Conservation (phyloP, 371 early-diverging fungal genomes). For the Sporodiniella umbellata region DNA sequence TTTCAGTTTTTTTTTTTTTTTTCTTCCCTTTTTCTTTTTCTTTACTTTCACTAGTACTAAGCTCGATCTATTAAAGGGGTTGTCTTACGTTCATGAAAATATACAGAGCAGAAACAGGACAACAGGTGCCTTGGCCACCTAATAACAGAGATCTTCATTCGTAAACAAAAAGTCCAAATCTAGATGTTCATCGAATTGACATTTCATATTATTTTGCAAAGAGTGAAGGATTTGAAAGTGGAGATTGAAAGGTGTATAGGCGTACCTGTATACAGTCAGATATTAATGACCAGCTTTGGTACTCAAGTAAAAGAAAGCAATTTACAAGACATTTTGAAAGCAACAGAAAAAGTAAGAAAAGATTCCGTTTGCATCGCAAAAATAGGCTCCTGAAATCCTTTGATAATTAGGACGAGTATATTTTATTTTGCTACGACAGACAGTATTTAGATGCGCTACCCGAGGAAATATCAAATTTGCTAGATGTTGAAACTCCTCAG, state of each 20-base stretch:
- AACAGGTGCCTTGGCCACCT: slow-evolving; percentile 35
- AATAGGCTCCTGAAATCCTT: too few relatives aligned
- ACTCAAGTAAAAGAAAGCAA: slow-evolving; percentile 52
- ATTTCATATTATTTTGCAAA: neutral
- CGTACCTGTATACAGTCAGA: slow-evolving; percentile 49
- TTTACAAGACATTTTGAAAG: slow-evolving; percentile 42
- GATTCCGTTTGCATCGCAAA: too few relatives aligned
- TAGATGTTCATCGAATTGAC: neutral
- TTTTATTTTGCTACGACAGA: slow-evolving; percentile 43
- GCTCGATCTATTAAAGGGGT: neutral
- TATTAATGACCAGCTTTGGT: slow-evolving; percentile 62
- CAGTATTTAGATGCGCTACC: slow-evolving; percentile 32
- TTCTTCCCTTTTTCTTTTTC: neutral
- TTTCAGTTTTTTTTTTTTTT: neutral
- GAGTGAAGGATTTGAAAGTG: slow-evolving; percentile 44
- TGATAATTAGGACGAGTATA: slow-evolving; percentile 44
- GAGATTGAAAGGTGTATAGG: slow-evolving; percentile 47
- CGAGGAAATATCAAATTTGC: slow-evolving; percentile 23
- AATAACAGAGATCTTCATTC: slow-evolving; percentile 14
- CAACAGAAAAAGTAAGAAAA: slow-evolving; percentile 47
- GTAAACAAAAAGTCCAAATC: slow-evolving; percentile 11
- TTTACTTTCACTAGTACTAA: neutral
- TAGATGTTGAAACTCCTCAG: slow-evolving; percentile 37
- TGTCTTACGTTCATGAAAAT: slow-evolving; percentile 47
- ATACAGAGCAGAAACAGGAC: slow-evolving; percentile 65